Conservation (phyloP, 495 filamentous ascomycete species). For the Sporormia fimetaria region DNA sequence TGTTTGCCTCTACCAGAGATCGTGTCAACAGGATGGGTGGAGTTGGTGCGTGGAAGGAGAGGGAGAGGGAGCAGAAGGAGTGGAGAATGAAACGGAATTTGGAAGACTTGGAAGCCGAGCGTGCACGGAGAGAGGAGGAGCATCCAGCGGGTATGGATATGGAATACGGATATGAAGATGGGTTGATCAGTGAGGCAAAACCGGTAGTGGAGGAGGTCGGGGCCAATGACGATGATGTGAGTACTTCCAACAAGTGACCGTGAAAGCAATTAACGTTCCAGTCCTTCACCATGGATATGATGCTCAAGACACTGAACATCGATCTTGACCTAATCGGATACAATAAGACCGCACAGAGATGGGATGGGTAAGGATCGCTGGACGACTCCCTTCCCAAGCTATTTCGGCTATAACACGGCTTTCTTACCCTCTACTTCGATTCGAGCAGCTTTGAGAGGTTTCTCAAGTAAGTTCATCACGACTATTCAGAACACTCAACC, state of each 20-base stretch:
- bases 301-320: constrained; percentile 57
- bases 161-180: constrained; percentile 18
- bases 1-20: constrained; percentile 38
- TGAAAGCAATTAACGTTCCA: constrained; percentile 5
- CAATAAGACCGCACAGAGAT: constrained; percentile 43
- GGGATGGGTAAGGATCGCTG: constrained; percentile 34
- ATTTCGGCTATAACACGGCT: no score
- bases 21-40: constrained; percentile 48
- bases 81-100: constrained; percentile 31
- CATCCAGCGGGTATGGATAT: constrained; percentile 30
- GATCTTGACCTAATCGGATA: constrained; percentile 53
- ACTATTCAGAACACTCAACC: no score
- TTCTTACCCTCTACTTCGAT: no score
- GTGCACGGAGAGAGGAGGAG: constrained; percentile 33
- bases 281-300: constrained; percentile 58
- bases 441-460: no score
- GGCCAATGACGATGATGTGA: constrained; percentile 32
- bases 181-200: constrained; percentile 1
- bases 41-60: constrained; percentile 42
- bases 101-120: constrained; percentile 30
- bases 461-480: no score
- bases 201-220: constrained; percentile 11
- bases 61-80: constrained; percentile 33
- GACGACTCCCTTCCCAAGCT: no score
- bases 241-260: no score